Conservation (phyloP, 164 flowering plant species). For the Pachysandra terminalis region DNA sequence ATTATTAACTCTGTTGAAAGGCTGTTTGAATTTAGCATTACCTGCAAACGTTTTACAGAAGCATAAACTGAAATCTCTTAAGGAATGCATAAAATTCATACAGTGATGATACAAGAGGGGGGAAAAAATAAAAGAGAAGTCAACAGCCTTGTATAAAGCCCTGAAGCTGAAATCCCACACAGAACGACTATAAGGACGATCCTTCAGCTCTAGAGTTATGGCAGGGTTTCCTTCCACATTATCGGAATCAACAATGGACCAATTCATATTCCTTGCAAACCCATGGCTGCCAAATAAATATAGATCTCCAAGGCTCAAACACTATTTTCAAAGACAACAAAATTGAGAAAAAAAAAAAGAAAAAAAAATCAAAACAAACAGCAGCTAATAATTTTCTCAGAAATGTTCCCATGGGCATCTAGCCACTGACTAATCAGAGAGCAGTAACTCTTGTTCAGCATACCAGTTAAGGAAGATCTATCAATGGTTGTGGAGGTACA, state of each 20-base stretch:
- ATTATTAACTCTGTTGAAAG: slow-evolving; percentile 78
- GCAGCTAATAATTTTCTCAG: neutral
- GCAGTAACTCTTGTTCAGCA: neutral
- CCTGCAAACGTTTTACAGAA: too few species aligned
- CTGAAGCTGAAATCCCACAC: slow-evolving; percentile 95
- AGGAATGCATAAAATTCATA: neutral
- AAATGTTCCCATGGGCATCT: neutral
- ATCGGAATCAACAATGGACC: slow-evolving; percentile 71
- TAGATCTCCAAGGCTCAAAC: slow-evolving; percentile 10
- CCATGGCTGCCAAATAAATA: slow-evolving; percentile 68
- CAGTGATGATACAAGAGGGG: neutral
- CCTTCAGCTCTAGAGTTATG: slow-evolving; percentile 76
- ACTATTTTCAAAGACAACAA: neutral
- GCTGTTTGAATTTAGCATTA: slow-evolving; percentile 51
- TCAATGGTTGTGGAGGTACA: too few species aligned
- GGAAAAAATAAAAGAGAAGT: neutral
- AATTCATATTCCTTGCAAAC: slow-evolving; percentile 87
- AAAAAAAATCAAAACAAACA: neutral
- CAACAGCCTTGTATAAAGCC: slow-evolving; percentile 67
- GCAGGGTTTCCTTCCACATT: slow-evolving; percentile 66
- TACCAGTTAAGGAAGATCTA: neutral
- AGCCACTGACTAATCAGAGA: neutral
- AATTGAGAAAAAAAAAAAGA: neutral
- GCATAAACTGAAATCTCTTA: slow-evolving; percentile 5
- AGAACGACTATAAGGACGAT: slow-evolving; percentile 77